These are phyloP conservation scores for Notholithocarpus densiflorus DNA, from an alignment of 306 rosid genomes.

Conservation along the genomic window DNA sequence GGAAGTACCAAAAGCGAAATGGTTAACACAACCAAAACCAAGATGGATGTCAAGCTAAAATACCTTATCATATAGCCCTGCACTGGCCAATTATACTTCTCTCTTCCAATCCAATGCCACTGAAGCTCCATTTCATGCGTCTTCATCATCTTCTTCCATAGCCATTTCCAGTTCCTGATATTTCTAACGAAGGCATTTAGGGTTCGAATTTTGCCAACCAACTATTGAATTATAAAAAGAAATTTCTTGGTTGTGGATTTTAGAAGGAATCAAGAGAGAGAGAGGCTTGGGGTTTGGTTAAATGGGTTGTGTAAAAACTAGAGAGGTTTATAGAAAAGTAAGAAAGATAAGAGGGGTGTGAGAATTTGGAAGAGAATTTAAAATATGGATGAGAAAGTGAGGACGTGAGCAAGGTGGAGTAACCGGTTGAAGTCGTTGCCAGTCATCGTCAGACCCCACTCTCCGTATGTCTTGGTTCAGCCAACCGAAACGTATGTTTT, in stretches of 20 bases:
- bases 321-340: neutral
- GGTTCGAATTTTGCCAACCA: no score
- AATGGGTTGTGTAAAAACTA: neutral
- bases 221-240: no score
- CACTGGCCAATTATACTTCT: neutral
- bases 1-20: conserved; percentile 18
- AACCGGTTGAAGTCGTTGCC: conserved; percentile 1
- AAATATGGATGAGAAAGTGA: neutral
- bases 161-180: neutral
- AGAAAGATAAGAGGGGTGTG: neutral
- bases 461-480: neutral
- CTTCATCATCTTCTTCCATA: neutral
- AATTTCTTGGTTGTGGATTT: neutral
- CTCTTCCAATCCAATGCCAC: neutral
- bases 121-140: neutral
- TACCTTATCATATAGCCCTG: conserved; percentile 2
- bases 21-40: conserved; percentile 5
- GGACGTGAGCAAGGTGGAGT: neutral
- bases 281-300: no score
- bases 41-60: neutral
- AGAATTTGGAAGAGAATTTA: neutral
- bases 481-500: neutral
- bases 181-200: no score
- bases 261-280: neutral
- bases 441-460: neutral